These are phyloP conservation scores for Albatrellus ellisii DNA, from an alignment of 768 basidiomycete genomes.

Conservation along the genomic window DNA sequence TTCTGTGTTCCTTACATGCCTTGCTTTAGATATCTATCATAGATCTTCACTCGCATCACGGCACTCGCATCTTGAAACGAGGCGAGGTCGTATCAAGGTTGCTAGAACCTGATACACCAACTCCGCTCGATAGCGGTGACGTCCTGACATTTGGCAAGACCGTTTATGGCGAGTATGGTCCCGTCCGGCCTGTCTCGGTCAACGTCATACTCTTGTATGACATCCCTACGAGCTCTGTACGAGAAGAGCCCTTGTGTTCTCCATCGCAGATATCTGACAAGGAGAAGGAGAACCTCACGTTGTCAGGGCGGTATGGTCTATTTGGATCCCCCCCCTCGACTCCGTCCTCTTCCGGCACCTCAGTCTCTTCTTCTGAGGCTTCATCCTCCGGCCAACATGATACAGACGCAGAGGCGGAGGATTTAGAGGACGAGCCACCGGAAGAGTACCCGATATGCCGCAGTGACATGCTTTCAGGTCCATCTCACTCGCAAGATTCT, in stretches of 20 bases:
- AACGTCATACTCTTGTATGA: slow-evolving; percentile 42
- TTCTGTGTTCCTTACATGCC: slow-evolving; percentile 2
- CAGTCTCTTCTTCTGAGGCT: slow-evolving; percentile 33
- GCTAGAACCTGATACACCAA: slow-evolving; percentile 42
- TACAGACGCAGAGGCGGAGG: slow-evolving; percentile 35
- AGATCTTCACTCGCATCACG: slow-evolving; percentile 66
- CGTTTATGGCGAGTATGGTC: slow-evolving; percentile 47
- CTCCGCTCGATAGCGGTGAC: slow-evolving; percentile 51
- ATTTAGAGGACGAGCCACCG: slow-evolving; percentile 35
- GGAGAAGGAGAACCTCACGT: slow-evolving; percentile 24
- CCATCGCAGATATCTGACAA: no score
- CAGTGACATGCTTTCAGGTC: slow-evolving; percentile 3
- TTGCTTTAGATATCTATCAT: slow-evolving; percentile 48
- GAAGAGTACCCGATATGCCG: slow-evolving; percentile 10
- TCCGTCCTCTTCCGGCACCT: slow-evolving; percentile 20
- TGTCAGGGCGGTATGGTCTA: slow-evolving; percentile 54
- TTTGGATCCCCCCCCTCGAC: slow-evolving; percentile 15
- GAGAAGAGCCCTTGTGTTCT: no score
- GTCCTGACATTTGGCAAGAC: slow-evolving; percentile 66
- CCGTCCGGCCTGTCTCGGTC: slow-evolving; percentile 50
- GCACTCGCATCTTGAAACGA: slow-evolving; percentile 49
- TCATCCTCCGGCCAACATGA: slow-evolving; percentile 24
- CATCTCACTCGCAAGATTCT: slow-evolving; percentile 6
- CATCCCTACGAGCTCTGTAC: no score
- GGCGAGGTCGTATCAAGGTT: slow-evolving; percentile 34